phyloP scores from a whole-genome alignment of 768 basidiomycete species.

The Lactarius indigo region DNA sequence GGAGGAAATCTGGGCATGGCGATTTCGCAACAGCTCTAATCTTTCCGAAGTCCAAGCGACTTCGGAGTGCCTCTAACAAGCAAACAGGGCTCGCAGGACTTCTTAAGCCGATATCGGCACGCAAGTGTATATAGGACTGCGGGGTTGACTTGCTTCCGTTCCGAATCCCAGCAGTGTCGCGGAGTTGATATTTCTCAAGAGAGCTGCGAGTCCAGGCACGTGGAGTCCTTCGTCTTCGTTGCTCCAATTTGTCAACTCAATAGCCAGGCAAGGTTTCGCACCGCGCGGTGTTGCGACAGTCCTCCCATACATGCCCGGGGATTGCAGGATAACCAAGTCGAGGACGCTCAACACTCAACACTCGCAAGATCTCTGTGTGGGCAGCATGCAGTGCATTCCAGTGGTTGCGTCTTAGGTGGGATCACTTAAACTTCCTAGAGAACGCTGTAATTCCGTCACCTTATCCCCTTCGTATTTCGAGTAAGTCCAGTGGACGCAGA shows the following conservation, averaged over 20 bases:
- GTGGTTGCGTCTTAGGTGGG: neutral
- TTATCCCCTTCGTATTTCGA: neutral
- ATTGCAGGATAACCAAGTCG: neutral
- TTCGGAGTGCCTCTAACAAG: neutral
- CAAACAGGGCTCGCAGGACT: neutral
- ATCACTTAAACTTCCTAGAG: neutral
- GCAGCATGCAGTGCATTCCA: neutral
- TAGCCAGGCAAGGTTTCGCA: neutral
- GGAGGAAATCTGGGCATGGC: neutral
- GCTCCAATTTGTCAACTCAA: neutral
- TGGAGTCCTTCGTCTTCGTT: neutral
- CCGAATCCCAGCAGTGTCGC: conserved; percentile 14
- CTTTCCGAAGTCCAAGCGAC: neutral
- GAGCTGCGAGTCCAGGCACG: conserved; percentile 1
- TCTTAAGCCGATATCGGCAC: conserved; percentile 12
- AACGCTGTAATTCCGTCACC: too few species aligned
- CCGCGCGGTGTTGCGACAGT: neutral
- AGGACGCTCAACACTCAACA: neutral
- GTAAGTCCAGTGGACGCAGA: neutral
- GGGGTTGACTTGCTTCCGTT: conserved; percentile 9
- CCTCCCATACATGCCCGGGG: neutral
- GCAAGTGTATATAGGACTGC: neutral
- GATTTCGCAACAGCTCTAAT: neutral
- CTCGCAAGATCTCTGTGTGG: neutral
- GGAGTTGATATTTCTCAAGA: conserved; percentile 21